Conservation (phyloP, 805 yeast species). For the Danielozyma ontarioensis region DNA sequence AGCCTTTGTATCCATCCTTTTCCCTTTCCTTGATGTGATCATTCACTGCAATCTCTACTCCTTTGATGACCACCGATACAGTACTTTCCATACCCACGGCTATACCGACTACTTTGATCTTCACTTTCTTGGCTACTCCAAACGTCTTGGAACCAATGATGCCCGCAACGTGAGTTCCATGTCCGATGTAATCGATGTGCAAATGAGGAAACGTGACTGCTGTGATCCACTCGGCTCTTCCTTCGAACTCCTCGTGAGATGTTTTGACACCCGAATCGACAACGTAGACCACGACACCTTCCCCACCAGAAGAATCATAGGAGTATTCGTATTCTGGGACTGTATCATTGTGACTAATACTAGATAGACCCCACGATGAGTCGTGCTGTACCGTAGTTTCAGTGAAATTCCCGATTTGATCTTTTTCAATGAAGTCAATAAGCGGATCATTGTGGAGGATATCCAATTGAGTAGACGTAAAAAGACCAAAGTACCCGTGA, state of each 20-base stretch:
- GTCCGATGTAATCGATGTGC: slow-evolving; percentile 44
- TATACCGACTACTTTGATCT: slow-evolving; percentile 63
- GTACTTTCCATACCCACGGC: slow-evolving; percentile 64
- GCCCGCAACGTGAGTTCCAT: slow-evolving; percentile 57
- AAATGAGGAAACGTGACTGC: slow-evolving; percentile 57
- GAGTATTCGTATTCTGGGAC: slow-evolving; percentile 30
- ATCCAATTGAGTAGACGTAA: too few relatives aligned
- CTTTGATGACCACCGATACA: slow-evolving; percentile 62
- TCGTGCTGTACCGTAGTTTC: slow-evolving; percentile 34
- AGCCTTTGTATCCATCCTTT: slow-evolving; percentile 61
- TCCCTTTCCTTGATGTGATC: slow-evolving; percentile 38
- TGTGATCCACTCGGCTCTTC: slow-evolving; percentile 53
- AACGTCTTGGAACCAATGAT: slow-evolving; percentile 44
- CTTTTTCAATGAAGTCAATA: too few relatives aligned
- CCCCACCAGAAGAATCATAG: slow-evolving; percentile 39
- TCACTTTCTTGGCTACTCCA: slow-evolving; percentile 51
- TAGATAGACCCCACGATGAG: slow-evolving; percentile 37
- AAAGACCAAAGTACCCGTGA: too few relatives aligned
- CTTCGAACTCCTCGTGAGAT: slow-evolving; percentile 59
- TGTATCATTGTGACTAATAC: slow-evolving; percentile 28
- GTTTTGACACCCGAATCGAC: slow-evolving; percentile 75
- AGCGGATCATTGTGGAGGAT: too few relatives aligned
- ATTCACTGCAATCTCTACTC: slow-evolving; percentile 62
- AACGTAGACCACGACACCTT: slow-evolving; percentile 64
- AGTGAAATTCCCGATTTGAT: too few relatives aligned